These are phyloP conservation scores for Lecanicillium sp. DNA, from an alignment of 2,329 filamentous ascomycete genomes.

Conservation along the genomic window DNA sequence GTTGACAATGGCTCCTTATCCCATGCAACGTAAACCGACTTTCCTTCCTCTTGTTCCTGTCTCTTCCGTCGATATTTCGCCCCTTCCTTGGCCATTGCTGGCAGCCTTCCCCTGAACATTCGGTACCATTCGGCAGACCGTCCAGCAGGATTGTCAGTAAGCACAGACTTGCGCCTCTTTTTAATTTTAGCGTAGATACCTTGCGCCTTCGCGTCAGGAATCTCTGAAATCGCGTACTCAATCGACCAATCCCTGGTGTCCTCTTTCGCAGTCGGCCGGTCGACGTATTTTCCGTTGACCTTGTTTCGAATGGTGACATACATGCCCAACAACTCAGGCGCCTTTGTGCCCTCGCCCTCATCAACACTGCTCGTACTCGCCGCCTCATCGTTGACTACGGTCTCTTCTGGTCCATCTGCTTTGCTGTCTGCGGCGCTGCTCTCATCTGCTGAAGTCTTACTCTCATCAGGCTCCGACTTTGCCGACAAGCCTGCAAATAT, in stretches of 20 bases:
- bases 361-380: neutral
- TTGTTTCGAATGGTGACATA: conserved; percentile 64
- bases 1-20: conserved; percentile 14
- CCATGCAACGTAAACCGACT: conserved; percentile 40
- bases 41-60: conserved; percentile 39
- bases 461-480: conserved; percentile 16
- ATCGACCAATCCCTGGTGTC: conserved; percentile 53
- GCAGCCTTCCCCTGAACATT: conserved; percentile 35
- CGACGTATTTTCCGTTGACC: conserved; percentile 56
- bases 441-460: neutral
- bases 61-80: conserved; percentile 47
- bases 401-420: conserved; percentile 2
- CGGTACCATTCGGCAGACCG: conserved; percentile 35
- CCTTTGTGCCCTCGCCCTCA: neutral
- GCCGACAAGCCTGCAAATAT: conserved; percentile 41
- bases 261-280: conserved; percentile 46
- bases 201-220: conserved; percentile 35
- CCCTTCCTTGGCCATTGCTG: conserved; percentile 41
- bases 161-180: conserved; percentile 41
- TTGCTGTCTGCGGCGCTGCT: neutral
- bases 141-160: conserved; percentile 32
- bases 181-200: conserved; percentile 49
- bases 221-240: conserved; percentile 68
- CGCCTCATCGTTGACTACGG: conserved; percentile 1
- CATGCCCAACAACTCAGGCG: conserved; percentile 52